Percentiles rank a stretch among this genome's conserved stretches.
phyloP scores from a whole-genome alignment of 352 stramenopile species.

The Elongisporangium senticosum region DNA sequence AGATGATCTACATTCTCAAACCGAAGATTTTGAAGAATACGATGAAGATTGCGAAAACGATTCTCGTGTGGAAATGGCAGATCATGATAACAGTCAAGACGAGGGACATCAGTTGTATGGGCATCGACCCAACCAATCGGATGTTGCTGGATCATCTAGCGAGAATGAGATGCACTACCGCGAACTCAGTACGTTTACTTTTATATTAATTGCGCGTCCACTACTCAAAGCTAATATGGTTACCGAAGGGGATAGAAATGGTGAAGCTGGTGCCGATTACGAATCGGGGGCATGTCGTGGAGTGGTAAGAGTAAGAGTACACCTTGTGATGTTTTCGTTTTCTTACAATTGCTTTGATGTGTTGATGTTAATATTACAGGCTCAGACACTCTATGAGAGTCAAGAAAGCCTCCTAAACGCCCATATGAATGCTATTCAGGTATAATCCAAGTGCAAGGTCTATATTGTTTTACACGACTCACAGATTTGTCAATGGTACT shows the following conservation, averaged over 20 bases:
- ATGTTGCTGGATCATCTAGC: neutral
- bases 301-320: conserved; percentile 26
- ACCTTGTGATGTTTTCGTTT: neutral
- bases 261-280: conserved; percentile 11
- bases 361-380: conserved; percentile 16
- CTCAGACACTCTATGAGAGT: conserved; percentile 93
- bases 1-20: neutral
- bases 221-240: neutral
- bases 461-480: neutral
- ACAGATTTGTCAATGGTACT: conserved; percentile 1
- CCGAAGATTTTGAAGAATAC: neutral
- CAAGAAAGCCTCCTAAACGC: conserved; percentile 94
- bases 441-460: conserved; percentile 11
- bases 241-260: neutral
- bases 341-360: neutral
- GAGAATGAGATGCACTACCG: neutral
- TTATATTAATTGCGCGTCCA: neutral
- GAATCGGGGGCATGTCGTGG: conserved; percentile 60
- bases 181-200: neutral
- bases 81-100: neutral
- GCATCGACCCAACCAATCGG: neutral
- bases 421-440: conserved; percentile 96
- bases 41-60: neutral
- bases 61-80: neutral
- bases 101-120: conserved; percentile 1